Percentiles rank a stretch among this genome's conserved stretches.
Evolutionary conservation across 176 grass and related monocot species (phyloP).

Genomic region (Saccharum officinarum): DNA sequence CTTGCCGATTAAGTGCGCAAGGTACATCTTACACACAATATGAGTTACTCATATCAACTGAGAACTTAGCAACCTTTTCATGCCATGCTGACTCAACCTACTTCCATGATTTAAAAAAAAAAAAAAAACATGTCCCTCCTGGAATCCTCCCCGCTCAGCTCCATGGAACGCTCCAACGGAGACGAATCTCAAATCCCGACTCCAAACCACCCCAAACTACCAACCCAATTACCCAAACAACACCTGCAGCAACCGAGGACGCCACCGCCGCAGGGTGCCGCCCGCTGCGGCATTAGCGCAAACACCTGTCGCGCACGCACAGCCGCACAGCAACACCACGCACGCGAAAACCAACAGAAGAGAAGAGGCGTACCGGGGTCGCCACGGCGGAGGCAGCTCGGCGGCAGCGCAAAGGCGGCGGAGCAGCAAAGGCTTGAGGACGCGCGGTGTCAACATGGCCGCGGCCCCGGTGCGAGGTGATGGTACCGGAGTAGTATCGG

Average conservation of each 20-base stretch:
- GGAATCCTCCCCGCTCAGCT: not conserved
- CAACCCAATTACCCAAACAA: not conserved
- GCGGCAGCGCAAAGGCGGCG: slow-evolving; percentile 29
- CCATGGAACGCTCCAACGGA: not conserved
- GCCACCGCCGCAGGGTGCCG: not conserved
- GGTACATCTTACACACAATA: not conserved
- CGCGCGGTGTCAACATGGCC: slow-evolving; percentile 42
- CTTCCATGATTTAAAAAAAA: not conserved
- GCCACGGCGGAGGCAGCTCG: slow-evolving; percentile 7
- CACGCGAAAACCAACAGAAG: not conserved
- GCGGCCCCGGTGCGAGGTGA: slow-evolving; percentile 3
- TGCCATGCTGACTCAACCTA: not conserved
- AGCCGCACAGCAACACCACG: not conserved
- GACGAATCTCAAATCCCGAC: not conserved
- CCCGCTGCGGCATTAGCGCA: slow-evolving; percentile 24
- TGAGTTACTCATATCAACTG: not conserved
- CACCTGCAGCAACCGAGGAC: not conserved
- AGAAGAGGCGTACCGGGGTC: slow-evolving; percentile 18
- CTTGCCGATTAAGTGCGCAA: not conserved
- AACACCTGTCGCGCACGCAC: slow-evolving; percentile 31
- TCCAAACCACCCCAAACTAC: not conserved
- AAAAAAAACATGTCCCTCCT: not conserved
- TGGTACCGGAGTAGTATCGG: not conserved
- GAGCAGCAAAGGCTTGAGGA: slow-evolving; percentile 42
- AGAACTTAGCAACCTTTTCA: not conserved